Base-by-base conservation (phyloP, 129 eudicot genomes). In the Flaveria ramosissima region DNA sequence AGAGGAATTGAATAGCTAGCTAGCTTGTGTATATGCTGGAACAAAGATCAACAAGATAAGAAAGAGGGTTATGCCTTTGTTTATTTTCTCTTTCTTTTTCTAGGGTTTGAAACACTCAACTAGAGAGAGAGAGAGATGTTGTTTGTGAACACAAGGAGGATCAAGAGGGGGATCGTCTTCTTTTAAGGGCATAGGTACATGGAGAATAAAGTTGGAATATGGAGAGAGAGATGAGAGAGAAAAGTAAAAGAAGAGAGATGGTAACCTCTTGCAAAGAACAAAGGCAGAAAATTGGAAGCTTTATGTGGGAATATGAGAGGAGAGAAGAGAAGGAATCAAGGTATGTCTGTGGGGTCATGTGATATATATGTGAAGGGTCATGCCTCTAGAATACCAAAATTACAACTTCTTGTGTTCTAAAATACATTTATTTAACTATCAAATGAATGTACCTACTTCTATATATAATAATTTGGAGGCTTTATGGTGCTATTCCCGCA, bases 111-210 rank as follows among this genome's bases (percentile, higher is more conserved):
- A 86, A 79, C 26, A 80, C 86, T 78, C 76, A 64, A 83, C 78
- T 20, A 32, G 69, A 63, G 46, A 13, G 68, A 61, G 67, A 61
- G 41, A 26, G 9, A 27, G 81, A 70, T 67, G 79, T 73, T 80
- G 87, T 81, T 88, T 86, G 88, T 82, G 96, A 89, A 87, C 87
- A 89, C 92, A 85, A 88, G 86, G 85, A 86, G 92, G 97, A 92
- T 89, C 83, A 70, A 77, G 90, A 59, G 87, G 83, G 86, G 80
- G 84, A 73, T 81, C 72, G 83, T 78, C 79, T 84, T 77, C 83
- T 87, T 87, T 92, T 84, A 86, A 85, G 91, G 90, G 85, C 81
- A 59, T 87, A 24, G 85, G 83, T 80, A 80, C 77, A 81, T 87
- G 82, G 86, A 83, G 96, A 85, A 89, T 89, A 89, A 89, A 92